A percentile compares a stretch with the other conserved stretches of the same genome.
These are phyloP conservation scores for Yarrowia porcina DNA, from an alignment of 805 yeast genomes.

Conservation along the genomic window DNA sequence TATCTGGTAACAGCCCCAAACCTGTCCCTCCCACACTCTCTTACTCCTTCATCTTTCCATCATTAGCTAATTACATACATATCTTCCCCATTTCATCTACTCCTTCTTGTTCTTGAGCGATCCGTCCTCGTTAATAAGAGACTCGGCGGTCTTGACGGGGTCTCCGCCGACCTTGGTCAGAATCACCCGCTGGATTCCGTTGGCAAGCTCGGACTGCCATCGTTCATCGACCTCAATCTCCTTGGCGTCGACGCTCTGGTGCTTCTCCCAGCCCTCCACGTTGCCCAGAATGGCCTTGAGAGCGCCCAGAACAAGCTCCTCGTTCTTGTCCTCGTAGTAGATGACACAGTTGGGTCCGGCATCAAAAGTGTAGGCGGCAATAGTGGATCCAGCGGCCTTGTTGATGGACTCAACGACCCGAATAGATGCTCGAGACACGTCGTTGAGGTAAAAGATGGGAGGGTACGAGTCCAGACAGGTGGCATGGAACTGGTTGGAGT, in stretches of 20 bases:
- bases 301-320: conserved; percentile 66
- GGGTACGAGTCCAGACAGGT: conserved; percentile 95
- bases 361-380: conserved; percentile 96
- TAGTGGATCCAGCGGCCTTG: conserved; percentile 52
- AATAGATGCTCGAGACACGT: conserved; percentile 79
- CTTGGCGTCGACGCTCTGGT: conserved; percentile 33
- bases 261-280: conserved; percentile 66
- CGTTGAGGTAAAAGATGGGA: conserved; percentile 92
- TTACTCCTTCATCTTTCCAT: no score
- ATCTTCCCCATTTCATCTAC: neutral
- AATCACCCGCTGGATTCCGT: conserved; percentile 80
- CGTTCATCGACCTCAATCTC: conserved; percentile 37
- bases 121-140: conserved; percentile 1
- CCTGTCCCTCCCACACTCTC: no score
- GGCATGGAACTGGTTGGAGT: conserved; percentile 96
- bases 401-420: conserved; percentile 77
- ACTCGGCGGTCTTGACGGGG: conserved; percentile 49
- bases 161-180: conserved; percentile 86
- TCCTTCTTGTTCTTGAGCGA: neutral
- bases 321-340: conserved; percentile 77
- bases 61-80: neutral
- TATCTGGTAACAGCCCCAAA: no score
- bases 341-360: conserved; percentile 99
- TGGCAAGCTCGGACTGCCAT: conserved; percentile 51
- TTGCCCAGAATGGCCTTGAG: conserved; percentile 56